These are phyloP conservation scores for Oryza meyeriana DNA, from an alignment of 176 grass and related monocot genomes.

Conservation along the genomic window DNA sequence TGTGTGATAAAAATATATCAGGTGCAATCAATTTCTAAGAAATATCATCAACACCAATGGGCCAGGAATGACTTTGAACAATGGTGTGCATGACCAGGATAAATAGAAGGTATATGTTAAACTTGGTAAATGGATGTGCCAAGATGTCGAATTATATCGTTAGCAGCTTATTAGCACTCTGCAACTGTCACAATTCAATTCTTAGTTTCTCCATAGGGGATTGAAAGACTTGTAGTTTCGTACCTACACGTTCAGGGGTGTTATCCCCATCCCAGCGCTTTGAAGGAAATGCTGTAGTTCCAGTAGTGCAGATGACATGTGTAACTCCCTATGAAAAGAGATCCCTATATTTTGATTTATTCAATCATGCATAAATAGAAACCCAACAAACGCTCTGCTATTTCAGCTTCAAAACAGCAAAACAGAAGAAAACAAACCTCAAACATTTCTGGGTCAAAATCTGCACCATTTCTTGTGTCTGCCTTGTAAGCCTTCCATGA, in stretches of 20 bases:
- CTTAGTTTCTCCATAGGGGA: background rate
- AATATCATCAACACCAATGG: background rate
- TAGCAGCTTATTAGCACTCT: conserved; percentile 11
- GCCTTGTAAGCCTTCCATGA: conserved; percentile 59
- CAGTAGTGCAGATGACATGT: conserved; percentile 89
- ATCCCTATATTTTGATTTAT: conserved; percentile 76
- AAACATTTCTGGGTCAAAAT: conserved; percentile 75
- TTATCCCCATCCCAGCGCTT: conserved; percentile 96
- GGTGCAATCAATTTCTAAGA: background rate
- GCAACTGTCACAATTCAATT: background rate
- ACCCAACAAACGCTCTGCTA: background rate
- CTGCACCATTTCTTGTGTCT: conserved; percentile 67
- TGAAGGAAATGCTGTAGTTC: conserved; percentile 98
- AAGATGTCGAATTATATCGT: background rate
- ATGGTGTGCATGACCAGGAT: background rate
- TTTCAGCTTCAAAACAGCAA: conserved; percentile 13
- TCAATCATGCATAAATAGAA: conserved; percentile 48
- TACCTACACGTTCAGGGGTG: conserved; percentile 90
- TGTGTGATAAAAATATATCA: background rate
- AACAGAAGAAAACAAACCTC: conserved; percentile 49
- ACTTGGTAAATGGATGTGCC: background rate
- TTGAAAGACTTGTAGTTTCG: background rate
- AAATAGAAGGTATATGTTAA: background rate
- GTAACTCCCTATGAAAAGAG: conserved; percentile 97
- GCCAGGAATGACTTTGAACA: background rate